These are phyloP conservation scores for Aristolochia fimbriata DNA, from an alignment of 164 flowering plant genomes.

Conservation along the genomic window DNA sequence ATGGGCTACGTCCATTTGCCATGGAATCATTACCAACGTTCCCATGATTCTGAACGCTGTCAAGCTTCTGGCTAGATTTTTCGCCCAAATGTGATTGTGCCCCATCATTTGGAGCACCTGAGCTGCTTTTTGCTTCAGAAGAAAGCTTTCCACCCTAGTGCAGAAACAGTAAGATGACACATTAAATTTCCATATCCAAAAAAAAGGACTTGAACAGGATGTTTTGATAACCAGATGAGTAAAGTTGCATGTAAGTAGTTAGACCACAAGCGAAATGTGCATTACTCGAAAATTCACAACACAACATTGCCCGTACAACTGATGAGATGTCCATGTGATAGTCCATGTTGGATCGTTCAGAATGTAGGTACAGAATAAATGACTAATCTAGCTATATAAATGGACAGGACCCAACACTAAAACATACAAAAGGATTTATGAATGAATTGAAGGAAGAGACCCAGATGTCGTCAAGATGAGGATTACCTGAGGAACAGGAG, in stretches of 20 bases:
- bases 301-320: no score
- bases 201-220: no score
- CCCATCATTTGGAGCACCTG: slow-evolving; percentile 16
- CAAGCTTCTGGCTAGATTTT: slow-evolving; percentile 12
- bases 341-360: no score
- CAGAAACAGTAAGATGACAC: not conserved
- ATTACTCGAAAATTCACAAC: no score
- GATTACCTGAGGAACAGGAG: slow-evolving; percentile 21
- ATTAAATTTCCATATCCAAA: not conserved
- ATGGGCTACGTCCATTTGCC: slow-evolving; percentile 32
- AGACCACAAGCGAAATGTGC: no score
- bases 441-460: not conserved
- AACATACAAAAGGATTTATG: not conserved
- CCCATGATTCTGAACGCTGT: slow-evolving; percentile 19
- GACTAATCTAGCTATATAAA: no score
- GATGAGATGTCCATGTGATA: no score
- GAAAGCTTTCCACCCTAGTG: slow-evolving; percentile 30
- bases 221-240: no score
- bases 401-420: no score
- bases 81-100: slow-evolving; percentile 16
- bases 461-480: not conserved
- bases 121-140: slow-evolving; percentile 18
- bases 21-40: slow-evolving; percentile 18
- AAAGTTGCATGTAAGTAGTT: no score
- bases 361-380: no score